These are phyloP conservation scores for Microdochium bolleyi DNA, from an alignment of 2,329 filamentous ascomycete genomes.

Conservation along the genomic window DNA sequence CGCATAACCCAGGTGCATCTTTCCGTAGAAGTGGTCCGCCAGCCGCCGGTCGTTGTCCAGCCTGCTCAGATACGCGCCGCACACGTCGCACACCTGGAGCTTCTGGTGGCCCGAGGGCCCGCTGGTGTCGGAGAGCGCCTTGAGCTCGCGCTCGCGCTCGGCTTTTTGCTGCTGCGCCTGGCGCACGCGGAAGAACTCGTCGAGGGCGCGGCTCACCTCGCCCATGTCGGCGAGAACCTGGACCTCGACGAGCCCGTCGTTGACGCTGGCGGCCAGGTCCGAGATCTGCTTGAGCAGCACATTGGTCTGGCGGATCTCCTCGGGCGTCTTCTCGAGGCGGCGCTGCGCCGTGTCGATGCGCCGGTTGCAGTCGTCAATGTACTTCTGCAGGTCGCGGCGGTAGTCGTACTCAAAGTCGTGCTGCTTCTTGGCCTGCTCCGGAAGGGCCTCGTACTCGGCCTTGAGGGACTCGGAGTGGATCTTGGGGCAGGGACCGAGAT, in stretches of 20 bases:
- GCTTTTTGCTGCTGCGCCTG: constrained; percentile 74
- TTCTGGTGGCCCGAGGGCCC: constrained; percentile 96
- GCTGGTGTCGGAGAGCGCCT: constrained; percentile 82
- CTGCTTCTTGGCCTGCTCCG: constrained; percentile 62
- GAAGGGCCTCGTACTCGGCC: constrained; percentile 73
- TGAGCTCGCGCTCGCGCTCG: constrained; percentile 80
- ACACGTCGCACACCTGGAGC: constrained; percentile 96
- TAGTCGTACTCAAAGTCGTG: constrained; percentile 97
- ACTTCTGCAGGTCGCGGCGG: constrained; percentile 89
- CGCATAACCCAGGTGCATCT: constrained; percentile 98
- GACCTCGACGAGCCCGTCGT: constrained; percentile 77
- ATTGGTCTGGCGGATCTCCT: constrained; percentile 95
- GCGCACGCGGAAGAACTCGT: constrained; percentile 81
- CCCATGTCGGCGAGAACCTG: constrained; percentile 76
- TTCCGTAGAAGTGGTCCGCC: constrained; percentile 97
- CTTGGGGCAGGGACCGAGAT: constrained; percentile 82
- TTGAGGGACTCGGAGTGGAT: constrained; percentile 85
- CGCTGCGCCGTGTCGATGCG: constrained; percentile 87
- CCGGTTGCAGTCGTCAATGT: constrained; percentile 94
- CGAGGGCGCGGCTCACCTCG: constrained; percentile 72
- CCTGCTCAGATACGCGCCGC: constrained; percentile 85
- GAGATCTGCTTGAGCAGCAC: constrained; percentile 78
- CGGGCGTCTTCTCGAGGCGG: constrained; percentile 90
- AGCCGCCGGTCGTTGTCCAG: constrained; percentile 90
- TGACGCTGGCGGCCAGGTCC: constrained; percentile 71